Evolutionary conservation across 139 green algal genomes (phyloP), one percentile per base, ranked within the genome.

Genomic region (Coelastrella sp.): DNA sequence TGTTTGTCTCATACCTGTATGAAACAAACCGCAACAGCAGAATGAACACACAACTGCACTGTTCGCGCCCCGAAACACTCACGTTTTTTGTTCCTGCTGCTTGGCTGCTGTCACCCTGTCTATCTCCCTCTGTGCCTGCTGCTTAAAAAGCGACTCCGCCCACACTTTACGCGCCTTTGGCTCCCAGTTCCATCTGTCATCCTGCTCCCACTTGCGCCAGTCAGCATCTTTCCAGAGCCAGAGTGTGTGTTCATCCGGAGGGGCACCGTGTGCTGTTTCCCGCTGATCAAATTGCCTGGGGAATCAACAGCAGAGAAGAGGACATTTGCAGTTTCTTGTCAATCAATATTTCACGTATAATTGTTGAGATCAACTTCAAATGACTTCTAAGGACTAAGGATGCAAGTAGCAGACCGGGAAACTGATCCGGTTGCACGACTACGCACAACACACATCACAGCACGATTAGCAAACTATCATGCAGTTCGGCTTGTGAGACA

Each of bases 141-240:
- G 73, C 59, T n/a, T 85, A 17, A 87, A 86, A 13, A 90, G 59
- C 7, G 68, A 68, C 73, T 87, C 75, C 6, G 74, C 87, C 68
- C 73, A 83, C 54, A 4, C 56, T 22, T 81, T 19, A 65, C 95
- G 93, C 74, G 94, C 92, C 14, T 76, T 58, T 10, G 87, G 85
- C 13, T 95, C 83, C 95, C 95, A 98, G 73, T 89, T 83, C 94
- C 95, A 96, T 0, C 85, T 81, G 87, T 95, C 93, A 7, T 96
- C 95, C n/a, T 90, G 86, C 89, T 95, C 92, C 95, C 97, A 95
- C 64, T 82, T 94, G 73, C 78, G 92, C 96, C 96, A 98, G 92
- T 98, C 96, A 13, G 90, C 79, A 59, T 96, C 92, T 85, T 83
- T 87, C 86, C 95, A 94, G 66, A 97, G 88, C 92, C 90, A 93